Base-by-base conservation (phyloP, 2,329 filamentous ascomycete species). In the Lecanosticta acicola region DNA sequence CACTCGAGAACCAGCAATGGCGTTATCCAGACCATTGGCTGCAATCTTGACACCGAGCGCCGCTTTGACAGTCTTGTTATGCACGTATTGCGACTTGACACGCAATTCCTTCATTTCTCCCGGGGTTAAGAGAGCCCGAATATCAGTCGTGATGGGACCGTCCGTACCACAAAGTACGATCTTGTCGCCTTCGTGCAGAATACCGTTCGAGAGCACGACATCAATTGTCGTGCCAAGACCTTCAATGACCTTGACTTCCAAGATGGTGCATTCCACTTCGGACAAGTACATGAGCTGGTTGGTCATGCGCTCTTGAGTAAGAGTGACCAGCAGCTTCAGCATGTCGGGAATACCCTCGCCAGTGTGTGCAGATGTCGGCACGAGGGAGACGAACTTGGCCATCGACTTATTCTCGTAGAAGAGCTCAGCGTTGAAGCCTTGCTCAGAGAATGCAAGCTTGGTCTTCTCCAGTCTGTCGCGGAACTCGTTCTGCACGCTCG, bases 51-150 rank as follows among this genome's bases (percentile, higher is more conserved):
- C 88, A 85, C 93, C 93, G 63, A 98, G 80, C 7, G 93, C 89
- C 16, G 94, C 93, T 77, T 96, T 98, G 72, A 96, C 90, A 68
- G 95, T 89, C 75, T 98, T 97, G 75, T 98, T 96, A 75, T 98
- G 94, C 21, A 98, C 91, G 62, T 98, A 98, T 53, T 84, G 79
- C 2, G 90, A 95, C 72, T 97, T 97, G 61, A 98, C 80, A 67
- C 94, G 89, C 55, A 98, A 71, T 68, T 98, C 93, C 65, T 88
- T 93, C 66, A 98, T 81, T 50, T 89, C 87, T 9, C 89, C 90
- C 1, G 93, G 93, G 3, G 93, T 98, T 42, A 98, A 76, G 19
- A 98, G 78, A 11, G 93, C 94, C 71, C 93, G 82, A 61, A 98
- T 93, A 58, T 96, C 96, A 4, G 93, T 98, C 49, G 84, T 81